These are phyloP conservation scores for Musa schizocarpa DNA, from an alignment of 176 grass and related monocot genomes.

Conservation along the genomic window DNA sequence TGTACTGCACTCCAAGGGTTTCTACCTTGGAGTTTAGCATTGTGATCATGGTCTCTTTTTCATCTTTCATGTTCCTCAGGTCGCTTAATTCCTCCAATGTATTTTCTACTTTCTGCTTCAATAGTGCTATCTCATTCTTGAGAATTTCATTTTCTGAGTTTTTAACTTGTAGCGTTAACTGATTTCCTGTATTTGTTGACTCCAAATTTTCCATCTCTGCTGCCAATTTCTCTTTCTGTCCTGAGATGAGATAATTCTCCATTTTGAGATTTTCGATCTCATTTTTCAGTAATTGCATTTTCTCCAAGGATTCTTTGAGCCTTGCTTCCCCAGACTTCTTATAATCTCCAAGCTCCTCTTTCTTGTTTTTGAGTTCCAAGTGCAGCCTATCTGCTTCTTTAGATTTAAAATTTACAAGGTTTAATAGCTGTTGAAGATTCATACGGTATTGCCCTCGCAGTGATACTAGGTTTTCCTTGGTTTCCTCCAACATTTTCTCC, in stretches of 20 bases:
- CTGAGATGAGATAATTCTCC: slow-evolving; percentile 43
- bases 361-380: slow-evolving; percentile 54
- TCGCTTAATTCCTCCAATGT: slow-evolving; percentile 42
- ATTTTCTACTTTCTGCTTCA: slow-evolving; percentile 43
- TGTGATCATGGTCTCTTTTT: slow-evolving; percentile 44
- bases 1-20: slow-evolving; percentile 43
- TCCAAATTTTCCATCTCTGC: slow-evolving; percentile 15
- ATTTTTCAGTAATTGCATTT: slow-evolving; percentile 42
- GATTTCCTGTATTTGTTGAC: slow-evolving; percentile 29
- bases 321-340: slow-evolving; percentile 50
- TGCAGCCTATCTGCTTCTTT: slow-evolving; percentile 58
- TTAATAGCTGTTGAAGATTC: slow-evolving; percentile 65
- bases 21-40: slow-evolving; percentile 48
- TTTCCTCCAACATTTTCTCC: slow-evolving; percentile 56
- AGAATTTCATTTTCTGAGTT: slow-evolving; percentile 48
- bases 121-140: slow-evolving; percentile 33
- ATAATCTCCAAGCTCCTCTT: slow-evolving; percentile 44
- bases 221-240: slow-evolving; percentile 47
- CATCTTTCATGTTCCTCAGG: slow-evolving; percentile 33
- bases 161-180: slow-evolving; percentile 41
- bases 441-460: slow-evolving; percentile 39
- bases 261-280: slow-evolving; percentile 43
- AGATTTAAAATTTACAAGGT: slow-evolving; percentile 79
- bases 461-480: slow-evolving; percentile 47
- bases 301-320: slow-evolving; percentile 47